Evolutionary conservation across 164 flowering plant species (phyloP), one percentile per base, ranked within the genome.

Genomic region (Santalum album): DNA sequence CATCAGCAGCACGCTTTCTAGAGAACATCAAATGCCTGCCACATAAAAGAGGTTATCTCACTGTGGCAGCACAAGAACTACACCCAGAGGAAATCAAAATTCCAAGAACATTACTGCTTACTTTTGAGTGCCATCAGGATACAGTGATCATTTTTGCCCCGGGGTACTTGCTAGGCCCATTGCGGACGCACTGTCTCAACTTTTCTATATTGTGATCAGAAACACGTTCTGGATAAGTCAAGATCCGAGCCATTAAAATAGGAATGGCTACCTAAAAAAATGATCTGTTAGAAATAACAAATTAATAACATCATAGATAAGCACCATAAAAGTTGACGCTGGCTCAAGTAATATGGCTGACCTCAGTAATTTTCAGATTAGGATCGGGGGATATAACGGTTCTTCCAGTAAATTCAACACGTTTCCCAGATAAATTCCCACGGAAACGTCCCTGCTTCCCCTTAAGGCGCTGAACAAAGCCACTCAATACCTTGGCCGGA

Each of bases 371-470:
- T 68, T 94, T 90, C 61, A 94, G 76, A 70, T 94, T 94, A 45
- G 99, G 99, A 50, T 94, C 99, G 36, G 99, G 99, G 23, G 99
- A 89, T 58, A 92, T 92, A 52, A 92, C 99, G 66, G 97, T 92
- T 64, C 99, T 74, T 39, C 95, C 99, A 61, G 99, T 89, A 66
- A 56, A 92, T 48, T 92, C 94, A 59, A 92, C 99, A 70, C 97
- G 96, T 65, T 92, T 92, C 50, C 99, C 99, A 23, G 86, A 79
- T 53, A 92, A 76, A 57, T 89, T 89, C 43, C 88, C 87, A 61
- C 99, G 88, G 56, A 92, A 87, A 3, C 97, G 84, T 38, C 99
- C 99, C 59, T 85, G 87, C 70, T 90, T 94, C 53, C 97, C 99
- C 71, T 90, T 90, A 18, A 90, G 80, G 20, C 96, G 94, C 70